Conservation (phyloP, 1,139 yeast species). For the Taphrina deformans region DNA sequence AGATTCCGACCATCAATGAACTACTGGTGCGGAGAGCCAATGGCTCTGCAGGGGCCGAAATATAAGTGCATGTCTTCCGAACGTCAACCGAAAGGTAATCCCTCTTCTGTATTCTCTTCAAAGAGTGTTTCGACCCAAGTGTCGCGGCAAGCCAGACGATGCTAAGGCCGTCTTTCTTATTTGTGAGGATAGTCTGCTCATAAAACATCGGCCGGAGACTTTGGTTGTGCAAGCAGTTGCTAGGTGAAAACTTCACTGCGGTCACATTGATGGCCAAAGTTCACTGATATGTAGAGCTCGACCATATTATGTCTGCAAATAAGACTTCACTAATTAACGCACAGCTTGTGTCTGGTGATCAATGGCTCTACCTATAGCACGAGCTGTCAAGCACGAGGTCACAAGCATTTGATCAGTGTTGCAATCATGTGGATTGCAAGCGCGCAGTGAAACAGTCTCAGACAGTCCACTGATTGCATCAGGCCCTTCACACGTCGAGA, state of each 20-base stretch:
- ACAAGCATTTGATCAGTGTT: too few relatives aligned
- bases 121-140: slow-evolving; percentile 40
- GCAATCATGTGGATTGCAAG: too few relatives aligned
- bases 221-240: too few relatives aligned
- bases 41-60: slow-evolving; percentile 41
- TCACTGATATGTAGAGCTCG: background rate
- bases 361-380: background rate
- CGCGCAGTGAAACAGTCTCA: background rate
- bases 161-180: slow-evolving; percentile 36
- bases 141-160: slow-evolving; percentile 41
- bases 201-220: slow-evolving; percentile 33
- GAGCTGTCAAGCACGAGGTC: background rate
- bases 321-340: background rate
- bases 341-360: background rate
- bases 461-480: too few relatives aligned
- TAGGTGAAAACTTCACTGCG: too few relatives aligned
- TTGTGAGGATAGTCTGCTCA: slow-evolving; percentile 34
- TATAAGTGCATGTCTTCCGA: slow-evolving; percentile 39
- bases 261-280: too few relatives aligned
- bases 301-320: background rate
- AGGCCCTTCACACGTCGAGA: too few relatives aligned
- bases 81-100: slow-evolving; percentile 41
- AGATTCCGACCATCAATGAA: slow-evolving; percentile 58
- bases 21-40: slow-evolving; percentile 54
- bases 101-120: slow-evolving; percentile 39